Evolutionary conservation across 371 early-diverging fungal genomes (phyloP).

Genomic region (Mortierella sp.): DNA sequence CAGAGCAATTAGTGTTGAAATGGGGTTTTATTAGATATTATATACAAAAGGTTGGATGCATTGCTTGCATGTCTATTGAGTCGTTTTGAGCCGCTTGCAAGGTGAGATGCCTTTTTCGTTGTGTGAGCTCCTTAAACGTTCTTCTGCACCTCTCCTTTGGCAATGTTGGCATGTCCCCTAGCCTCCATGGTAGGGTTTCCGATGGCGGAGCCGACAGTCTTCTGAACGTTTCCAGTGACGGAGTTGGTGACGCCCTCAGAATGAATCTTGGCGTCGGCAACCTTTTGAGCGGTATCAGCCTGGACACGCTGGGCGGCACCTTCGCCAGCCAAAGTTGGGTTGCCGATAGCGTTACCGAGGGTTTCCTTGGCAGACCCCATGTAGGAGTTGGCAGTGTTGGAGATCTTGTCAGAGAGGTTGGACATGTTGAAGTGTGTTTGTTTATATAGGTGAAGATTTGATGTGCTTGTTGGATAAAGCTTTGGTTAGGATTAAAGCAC

Average conservation of each 20-base stretch:
- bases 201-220: neutral
- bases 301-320: slow-evolving; percentile 10
- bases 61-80: neutral
- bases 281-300: slow-evolving; percentile 5
- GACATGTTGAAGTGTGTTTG: slow-evolving; percentile 4
- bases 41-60: neutral
- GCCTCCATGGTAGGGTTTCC: neutral
- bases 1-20: neutral
- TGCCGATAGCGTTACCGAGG: slow-evolving; percentile 3
- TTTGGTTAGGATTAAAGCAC: neutral
- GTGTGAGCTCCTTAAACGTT: neutral
- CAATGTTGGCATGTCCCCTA: neutral
- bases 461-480: neutral
- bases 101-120: neutral
- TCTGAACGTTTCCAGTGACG: neutral
- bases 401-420: neutral
- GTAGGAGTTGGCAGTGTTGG: slow-evolving; percentile 9
- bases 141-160: neutral
- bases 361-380: slow-evolving; percentile 7
- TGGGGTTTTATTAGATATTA: neutral
- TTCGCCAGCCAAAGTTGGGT: neutral
- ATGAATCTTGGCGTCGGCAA: slow-evolving; percentile 2
- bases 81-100: neutral
- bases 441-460: neutral
- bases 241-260: neutral